Evolutionary conservation across 805 yeast genomes (phyloP).

Genomic region (Brettanomyces bruxellensis): DNA sequence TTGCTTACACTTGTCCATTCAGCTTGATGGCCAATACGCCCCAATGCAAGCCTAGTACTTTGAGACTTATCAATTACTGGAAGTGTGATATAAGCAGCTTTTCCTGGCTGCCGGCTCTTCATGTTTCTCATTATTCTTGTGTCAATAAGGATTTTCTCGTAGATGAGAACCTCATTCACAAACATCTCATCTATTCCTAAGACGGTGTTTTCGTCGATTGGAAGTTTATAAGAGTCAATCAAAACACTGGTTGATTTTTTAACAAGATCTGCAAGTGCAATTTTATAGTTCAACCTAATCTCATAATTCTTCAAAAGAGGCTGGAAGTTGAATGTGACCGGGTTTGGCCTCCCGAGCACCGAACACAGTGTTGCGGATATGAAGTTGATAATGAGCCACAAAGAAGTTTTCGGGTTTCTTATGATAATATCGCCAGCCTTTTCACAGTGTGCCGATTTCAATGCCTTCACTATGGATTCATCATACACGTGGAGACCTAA

Average conservation of each 20-base stretch:
- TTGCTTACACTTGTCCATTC: not conserved
- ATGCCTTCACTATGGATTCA: conserved; percentile 22
- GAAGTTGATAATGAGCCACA: conserved; percentile 43
- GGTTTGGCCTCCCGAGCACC: conserved; percentile 45
- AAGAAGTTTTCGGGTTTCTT: conserved; percentile 31
- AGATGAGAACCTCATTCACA: conserved; percentile 31
- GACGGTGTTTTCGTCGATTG: conserved; percentile 33
- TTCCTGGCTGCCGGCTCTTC: conserved; percentile 12
- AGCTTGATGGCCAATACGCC: too few species aligned
- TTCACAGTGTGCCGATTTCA: conserved; percentile 23
- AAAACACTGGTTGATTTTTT: conserved; percentile 39
- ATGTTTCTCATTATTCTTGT: conserved; percentile 16
- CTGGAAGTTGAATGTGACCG: conserved; percentile 34
- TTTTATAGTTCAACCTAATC: conserved; percentile 30
- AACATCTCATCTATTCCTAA: conserved; percentile 31
- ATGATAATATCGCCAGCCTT: conserved; percentile 19
- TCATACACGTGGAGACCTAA: conserved; percentile 41
- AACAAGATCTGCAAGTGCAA: conserved; percentile 41
- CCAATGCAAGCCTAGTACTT: not conserved
- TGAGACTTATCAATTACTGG: conserved; percentile 22
- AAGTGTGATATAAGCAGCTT: conserved; percentile 17
- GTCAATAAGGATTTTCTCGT: conserved; percentile 26
- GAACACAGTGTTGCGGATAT: conserved; percentile 41
- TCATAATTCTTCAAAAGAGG: conserved; percentile 25
- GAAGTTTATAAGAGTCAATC: conserved; percentile 42